Evolutionary conservation across 768 basidiomycete species (phyloP).

Genomic region (Leccinum variicolor): DNA sequence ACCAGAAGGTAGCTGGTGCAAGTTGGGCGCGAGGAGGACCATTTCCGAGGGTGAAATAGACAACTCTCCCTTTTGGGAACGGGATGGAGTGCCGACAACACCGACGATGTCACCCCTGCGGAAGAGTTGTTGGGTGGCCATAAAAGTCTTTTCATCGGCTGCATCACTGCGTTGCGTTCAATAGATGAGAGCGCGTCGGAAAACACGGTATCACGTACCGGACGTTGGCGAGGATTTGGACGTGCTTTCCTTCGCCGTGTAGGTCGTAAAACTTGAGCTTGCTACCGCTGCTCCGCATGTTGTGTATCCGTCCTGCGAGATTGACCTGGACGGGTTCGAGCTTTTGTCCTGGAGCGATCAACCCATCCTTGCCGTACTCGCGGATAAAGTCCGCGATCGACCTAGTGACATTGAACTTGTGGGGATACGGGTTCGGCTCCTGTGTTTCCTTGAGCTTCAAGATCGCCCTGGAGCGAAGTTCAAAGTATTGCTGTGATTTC

Average conservation of each 20-base stretch:
- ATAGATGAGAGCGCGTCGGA: slow-evolving; percentile 19
- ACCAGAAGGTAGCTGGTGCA: slow-evolving; percentile 90
- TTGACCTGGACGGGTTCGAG: slow-evolving; percentile 55
- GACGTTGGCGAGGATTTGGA: slow-evolving; percentile 93
- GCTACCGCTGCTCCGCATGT: slow-evolving; percentile 75
- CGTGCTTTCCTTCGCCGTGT: slow-evolving; percentile 86
- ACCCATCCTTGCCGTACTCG: slow-evolving; percentile 69
- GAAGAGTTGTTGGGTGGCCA: slow-evolving; percentile 77
- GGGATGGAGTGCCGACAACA: slow-evolving; percentile 81
- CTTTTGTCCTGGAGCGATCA: slow-evolving; percentile 64
- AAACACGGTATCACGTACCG: slow-evolving; percentile 45
- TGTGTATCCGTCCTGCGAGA: slow-evolving; percentile 90
- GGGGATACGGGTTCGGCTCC: slow-evolving; percentile 93
- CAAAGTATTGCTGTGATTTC: slow-evolving; percentile 85
- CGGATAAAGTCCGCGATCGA: slow-evolving; percentile 74
- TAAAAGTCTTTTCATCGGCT: slow-evolving; percentile 59
- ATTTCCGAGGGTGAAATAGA: slow-evolving; percentile 81
- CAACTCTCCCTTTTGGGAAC: slow-evolving; percentile 94
- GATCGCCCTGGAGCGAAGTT: slow-evolving; percentile 87
- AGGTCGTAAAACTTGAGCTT: slow-evolving; percentile 95
- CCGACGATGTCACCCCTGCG: slow-evolving; percentile 96
- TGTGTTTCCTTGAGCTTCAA: slow-evolving; percentile 80
- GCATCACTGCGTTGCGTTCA: slow-evolving; percentile 46
- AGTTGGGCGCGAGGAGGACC: slow-evolving; percentile 89
- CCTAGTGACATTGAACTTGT: slow-evolving; percentile 91